These are phyloP conservation scores for Termitomyces sp. DNA, from an alignment of 768 basidiomycete species.

Conservation along the genomic window DNA sequence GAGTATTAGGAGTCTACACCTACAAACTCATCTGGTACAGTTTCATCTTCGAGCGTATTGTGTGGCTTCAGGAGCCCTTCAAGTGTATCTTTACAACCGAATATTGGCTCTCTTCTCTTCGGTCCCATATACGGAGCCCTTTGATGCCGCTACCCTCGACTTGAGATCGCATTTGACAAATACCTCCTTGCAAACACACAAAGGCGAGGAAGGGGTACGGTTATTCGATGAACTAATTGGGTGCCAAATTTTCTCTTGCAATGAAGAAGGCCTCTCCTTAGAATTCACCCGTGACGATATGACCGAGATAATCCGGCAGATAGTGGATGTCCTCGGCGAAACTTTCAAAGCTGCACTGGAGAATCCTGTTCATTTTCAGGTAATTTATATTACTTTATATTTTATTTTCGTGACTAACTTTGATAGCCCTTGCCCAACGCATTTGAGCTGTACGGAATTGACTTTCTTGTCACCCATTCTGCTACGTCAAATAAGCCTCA, in stretches of 20 bases:
- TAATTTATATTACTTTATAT: conserved; percentile 18
- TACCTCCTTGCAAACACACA: conserved; percentile 73
- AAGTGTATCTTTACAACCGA: conserved; percentile 74
- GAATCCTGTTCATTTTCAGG: conserved; percentile 84
- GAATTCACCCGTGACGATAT: conserved; percentile 28
- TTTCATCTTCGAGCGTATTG: conserved; percentile 94
- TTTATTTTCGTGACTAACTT: conserved; percentile 2
- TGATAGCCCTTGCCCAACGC: conserved; percentile 78
- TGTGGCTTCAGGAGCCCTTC: conserved; percentile 69
- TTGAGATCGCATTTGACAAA: conserved; percentile 85
- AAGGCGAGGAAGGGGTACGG: conserved; percentile 66
- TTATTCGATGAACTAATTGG: conserved; percentile 78
- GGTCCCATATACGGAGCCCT: conserved; percentile 55
- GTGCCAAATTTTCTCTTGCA: conserved; percentile 40
- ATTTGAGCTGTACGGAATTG: conserved; percentile 94
- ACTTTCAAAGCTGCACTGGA: conserved; percentile 82
- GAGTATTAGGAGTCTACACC: background rate
- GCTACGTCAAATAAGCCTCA: conserved; percentile 21
- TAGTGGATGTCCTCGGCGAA: conserved; percentile 64
- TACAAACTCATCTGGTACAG: conserved; percentile 32
- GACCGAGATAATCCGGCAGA: conserved; percentile 49
- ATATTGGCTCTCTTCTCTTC: conserved; percentile 88
- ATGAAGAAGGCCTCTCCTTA: background rate
- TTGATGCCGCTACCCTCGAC: conserved; percentile 31
- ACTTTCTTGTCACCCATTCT: conserved; percentile 69